A percentile compares a stretch with the other conserved stretches of the same genome.
phyloP scores from a whole-genome alignment of 257 asterid species.

The Scutellaria barbata region DNA sequence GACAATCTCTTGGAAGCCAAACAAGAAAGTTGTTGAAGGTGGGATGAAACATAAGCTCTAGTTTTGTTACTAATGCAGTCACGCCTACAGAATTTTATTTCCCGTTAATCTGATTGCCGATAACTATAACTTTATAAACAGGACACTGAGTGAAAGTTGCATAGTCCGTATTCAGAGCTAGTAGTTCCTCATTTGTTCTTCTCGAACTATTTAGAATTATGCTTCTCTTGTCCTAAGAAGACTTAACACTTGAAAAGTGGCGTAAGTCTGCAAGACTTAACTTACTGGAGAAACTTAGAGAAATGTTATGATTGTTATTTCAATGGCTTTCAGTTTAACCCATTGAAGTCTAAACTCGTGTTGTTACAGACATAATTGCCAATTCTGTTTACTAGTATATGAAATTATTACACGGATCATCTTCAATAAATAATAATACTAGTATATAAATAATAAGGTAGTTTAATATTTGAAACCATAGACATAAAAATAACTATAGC shows the following conservation, averaged over 20 bases:
- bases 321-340: background rate
- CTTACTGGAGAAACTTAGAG: background rate
- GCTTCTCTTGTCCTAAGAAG: constrained; percentile 22
- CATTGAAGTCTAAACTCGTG: background rate
- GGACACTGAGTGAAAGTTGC: background rate
- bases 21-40: background rate
- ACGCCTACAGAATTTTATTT: background rate
- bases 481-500: background rate
- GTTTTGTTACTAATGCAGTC: background rate
- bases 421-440: too few species aligned
- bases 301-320: constrained; percentile 2
- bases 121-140: background rate
- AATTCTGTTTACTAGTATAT: constrained; percentile 1
- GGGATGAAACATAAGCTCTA: background rate
- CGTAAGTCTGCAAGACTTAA: background rate
- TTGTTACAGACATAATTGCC: background rate
- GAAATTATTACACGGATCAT: background rate
- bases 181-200: background rate
- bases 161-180: background rate
- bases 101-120: background rate
- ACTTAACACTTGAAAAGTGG: constrained; percentile 12
- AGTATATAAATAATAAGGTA: too few species aligned
- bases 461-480: background rate
- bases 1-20: background rate
- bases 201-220: background rate